Evolutionary conservation across 139 green algal species (phyloP).

Genomic region (Tetraselmis striata): DNA sequence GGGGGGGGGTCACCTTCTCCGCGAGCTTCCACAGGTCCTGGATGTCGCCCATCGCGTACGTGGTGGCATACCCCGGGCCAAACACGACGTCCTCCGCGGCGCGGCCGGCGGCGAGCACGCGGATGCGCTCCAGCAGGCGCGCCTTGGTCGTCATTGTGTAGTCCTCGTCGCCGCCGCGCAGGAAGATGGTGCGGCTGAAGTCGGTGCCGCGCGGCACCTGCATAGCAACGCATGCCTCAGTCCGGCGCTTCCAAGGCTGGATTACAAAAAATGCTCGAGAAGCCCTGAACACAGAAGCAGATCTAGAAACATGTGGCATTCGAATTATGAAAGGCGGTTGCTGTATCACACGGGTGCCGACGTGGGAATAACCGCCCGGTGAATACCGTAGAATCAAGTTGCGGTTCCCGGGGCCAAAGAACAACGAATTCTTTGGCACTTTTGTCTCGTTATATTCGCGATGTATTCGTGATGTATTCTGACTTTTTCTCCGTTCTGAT

Average conservation of each 20-base stretch:
- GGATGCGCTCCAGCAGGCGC: constrained; percentile 65
- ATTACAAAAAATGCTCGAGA: constrained; percentile 15
- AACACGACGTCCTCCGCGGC: constrained; percentile 43
- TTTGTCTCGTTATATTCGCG: too few relatives aligned
- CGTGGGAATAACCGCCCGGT: background rate
- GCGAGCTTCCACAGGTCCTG: background rate
- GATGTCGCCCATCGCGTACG: background rate
- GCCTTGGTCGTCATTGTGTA: constrained; percentile 71
- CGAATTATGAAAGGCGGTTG: background rate
- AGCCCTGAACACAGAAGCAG: constrained; percentile 3
- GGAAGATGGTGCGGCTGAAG: constrained; percentile 21
- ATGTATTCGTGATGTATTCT: too few relatives aligned
- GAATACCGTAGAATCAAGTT: too few relatives aligned
- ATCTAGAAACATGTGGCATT: constrained; percentile 1
- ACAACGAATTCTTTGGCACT: too few relatives aligned
- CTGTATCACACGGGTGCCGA: background rate
- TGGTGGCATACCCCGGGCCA: background rate
- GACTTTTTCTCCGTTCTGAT: too few relatives aligned
- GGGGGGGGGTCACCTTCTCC: background rate
- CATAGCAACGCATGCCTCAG: constrained; percentile 3
- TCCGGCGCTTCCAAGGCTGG: constrained; percentile 1
- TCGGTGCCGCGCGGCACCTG: constrained; percentile 17
- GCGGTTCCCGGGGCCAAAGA: too few relatives aligned
- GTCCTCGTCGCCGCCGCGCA: constrained; percentile 53
- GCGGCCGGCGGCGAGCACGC: constrained; percentile 55